Conservation (phyloP, 306 rosid genomes). For the cucumber (Cucumis sativus) region Cucumber_9930_V3 NC_026657.2:16963501-16964000, state of each 20-base stretch:
- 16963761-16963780: background rate
- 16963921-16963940: background rate
- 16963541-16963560: background rate
- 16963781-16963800: background rate
- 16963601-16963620: slow-evolving; percentile 30
- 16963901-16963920: background rate
- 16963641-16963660: slow-evolving; percentile 12
- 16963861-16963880: background rate
- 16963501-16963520: background rate
- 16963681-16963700: slow-evolving; percentile 12
- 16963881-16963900: background rate
- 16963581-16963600: slow-evolving; percentile 31
- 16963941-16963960: background rate
- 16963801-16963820: background rate
- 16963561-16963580: slow-evolving; percentile 14
- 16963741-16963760: background rate
- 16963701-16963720: slow-evolving; percentile 1
- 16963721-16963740: background rate
- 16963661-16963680: slow-evolving; percentile 8
- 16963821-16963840: background rate
- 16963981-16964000: background rate
- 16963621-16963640: slow-evolving; percentile 25
- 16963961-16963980: background rate
- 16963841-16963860: background rate
- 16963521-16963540: background rate